These are phyloP conservation scores for Penicillium palitans DNA, from an alignment of 2,329 filamentous ascomycete genomes.

Conservation along the genomic window DNA sequence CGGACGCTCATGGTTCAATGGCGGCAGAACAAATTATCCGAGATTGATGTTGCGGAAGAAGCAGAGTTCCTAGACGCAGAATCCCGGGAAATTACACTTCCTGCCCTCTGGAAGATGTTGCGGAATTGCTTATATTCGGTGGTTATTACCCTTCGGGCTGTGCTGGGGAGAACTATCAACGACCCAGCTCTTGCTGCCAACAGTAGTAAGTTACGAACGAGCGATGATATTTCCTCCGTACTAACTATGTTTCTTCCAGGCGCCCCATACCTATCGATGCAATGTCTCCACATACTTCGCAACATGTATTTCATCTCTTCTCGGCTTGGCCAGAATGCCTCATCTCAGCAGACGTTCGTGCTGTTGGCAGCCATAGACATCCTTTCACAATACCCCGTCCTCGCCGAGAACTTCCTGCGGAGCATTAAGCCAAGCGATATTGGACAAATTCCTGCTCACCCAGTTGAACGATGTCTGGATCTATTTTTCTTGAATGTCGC, in stretches of 20 bases:
- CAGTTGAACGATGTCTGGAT: conserved; percentile 71
- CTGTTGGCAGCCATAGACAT: conserved; percentile 81
- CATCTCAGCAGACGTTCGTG: conserved; percentile 82
- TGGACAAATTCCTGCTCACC: conserved; percentile 60
- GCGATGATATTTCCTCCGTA: neutral
- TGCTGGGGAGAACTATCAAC: conserved; percentile 65
- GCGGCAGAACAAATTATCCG: conserved; percentile 71
- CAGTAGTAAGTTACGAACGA: conserved; percentile 43
- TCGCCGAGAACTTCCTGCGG: conserved; percentile 66
- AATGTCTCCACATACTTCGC: conserved; percentile 71
- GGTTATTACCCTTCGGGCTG: conserved; percentile 71
- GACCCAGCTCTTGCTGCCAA: conserved; percentile 57
- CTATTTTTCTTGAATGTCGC: conserved; percentile 85
- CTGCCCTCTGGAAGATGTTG: conserved; percentile 72
- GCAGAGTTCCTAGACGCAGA: conserved; percentile 62
- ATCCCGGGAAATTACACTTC: conserved; percentile 66
- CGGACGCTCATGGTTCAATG: conserved; percentile 68
- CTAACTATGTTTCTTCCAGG: conserved; percentile 35
- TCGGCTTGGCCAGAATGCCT: conserved; percentile 68
- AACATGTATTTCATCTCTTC: conserved; percentile 81
- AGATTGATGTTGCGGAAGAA: conserved; percentile 70
- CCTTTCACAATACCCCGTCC: conserved; percentile 67
- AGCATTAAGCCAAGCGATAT: conserved; percentile 59
- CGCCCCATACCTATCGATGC: conserved; percentile 67
- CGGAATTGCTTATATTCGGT: conserved; percentile 73